A percentile compares a stretch with the other conserved stretches of the same genome.
These are phyloP conservation scores for Pythium monospermum DNA, from an alignment of 352 stramenopile genomes.

Conservation along the genomic window DNA sequence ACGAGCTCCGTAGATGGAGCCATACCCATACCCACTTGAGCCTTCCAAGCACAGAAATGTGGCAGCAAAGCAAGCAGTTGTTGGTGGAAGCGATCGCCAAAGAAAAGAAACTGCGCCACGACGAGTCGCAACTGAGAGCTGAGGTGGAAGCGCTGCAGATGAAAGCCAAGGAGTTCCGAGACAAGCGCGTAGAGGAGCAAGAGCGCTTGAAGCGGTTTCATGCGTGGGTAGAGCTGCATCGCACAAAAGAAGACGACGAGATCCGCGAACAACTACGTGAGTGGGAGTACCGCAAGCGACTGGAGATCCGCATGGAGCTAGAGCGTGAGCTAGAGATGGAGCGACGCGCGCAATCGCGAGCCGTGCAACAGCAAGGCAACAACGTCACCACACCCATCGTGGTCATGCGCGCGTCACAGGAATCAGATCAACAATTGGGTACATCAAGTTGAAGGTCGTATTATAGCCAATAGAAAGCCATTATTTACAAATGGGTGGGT, in stretches of 20 bases:
- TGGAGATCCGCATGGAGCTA: conserved; percentile 55
- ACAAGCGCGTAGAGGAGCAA: conserved; percentile 25
- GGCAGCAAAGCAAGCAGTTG: not conserved
- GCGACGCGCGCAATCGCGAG: conserved; percentile 29
- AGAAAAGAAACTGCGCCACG: conserved; percentile 22
- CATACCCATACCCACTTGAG: not conserved
- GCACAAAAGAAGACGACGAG: conserved; percentile 42
- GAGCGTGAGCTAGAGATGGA: conserved; percentile 55
- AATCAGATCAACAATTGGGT: no score
- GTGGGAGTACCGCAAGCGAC: conserved; percentile 37
- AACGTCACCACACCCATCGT: not conserved
- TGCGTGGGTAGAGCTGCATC: conserved; percentile 35
- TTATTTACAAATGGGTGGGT: no score
- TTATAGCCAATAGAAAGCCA: not conserved
- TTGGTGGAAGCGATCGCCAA: not conserved
- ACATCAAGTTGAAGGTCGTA: not conserved
- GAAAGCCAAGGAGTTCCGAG: conserved; percentile 24
- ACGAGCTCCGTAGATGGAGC: not conserved
- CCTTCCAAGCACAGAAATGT: not conserved
- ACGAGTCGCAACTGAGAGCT: conserved; percentile 24
- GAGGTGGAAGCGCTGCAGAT: conserved; percentile 29
- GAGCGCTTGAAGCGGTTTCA: conserved; percentile 46
- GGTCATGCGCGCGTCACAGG: not conserved
- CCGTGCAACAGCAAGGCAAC: conserved; percentile 1
- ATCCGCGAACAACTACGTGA: conserved; percentile 32